phyloP scores from a whole-genome alignment of 1,284 basidiomycete species.

The Pseudozyma pruni region DNA sequence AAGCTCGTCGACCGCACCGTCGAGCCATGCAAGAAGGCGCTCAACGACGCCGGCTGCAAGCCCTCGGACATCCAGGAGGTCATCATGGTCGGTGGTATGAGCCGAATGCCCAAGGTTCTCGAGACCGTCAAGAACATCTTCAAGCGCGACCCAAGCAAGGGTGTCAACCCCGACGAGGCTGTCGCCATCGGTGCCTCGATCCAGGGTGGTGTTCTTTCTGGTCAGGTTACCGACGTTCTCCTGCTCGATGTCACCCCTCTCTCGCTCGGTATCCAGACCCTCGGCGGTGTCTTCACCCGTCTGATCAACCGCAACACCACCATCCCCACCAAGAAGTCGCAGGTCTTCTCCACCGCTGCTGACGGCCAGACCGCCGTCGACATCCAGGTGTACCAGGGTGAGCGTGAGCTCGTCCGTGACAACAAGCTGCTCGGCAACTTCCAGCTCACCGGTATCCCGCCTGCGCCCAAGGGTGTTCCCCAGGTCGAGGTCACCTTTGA shows the following conservation, averaged over 20 bases:
- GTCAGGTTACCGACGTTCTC: conserved; percentile 82
- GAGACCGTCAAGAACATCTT: conserved; percentile 92
- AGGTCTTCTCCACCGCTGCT: conserved; percentile 86
- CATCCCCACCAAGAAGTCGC: conserved; percentile 95
- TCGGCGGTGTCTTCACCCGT: conserved; percentile 97
- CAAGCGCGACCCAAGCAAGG: conserved; percentile 90
- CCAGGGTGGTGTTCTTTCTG: conserved; percentile 94
- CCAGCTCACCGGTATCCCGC: conserved; percentile 90
- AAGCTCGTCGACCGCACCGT: conserved; percentile 99
- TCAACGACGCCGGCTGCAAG: conserved; percentile 97
- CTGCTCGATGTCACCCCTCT: conserved; percentile 95
- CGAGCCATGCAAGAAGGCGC: conserved; percentile 98
- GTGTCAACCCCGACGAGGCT: conserved; percentile 85
- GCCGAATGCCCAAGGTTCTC: conserved; percentile 97
- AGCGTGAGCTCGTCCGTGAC: conserved; percentile 94
- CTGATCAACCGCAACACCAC: conserved; percentile 96
- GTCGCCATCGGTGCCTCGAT: conserved; percentile 93
- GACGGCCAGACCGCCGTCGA: conserved; percentile 67
- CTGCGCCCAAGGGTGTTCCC: conserved; percentile 87
- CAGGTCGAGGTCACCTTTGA: conserved; percentile 68
- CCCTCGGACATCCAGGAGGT: conserved; percentile 97
- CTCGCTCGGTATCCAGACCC: conserved; percentile 96
- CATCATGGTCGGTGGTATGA: conserved; percentile 96
- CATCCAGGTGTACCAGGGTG: conserved; percentile 90
- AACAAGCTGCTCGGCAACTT: conserved; percentile 98